Conservation (phyloP, 2,329 filamentous ascomycete genomes). For the Exophiala viscosa region DNA sequence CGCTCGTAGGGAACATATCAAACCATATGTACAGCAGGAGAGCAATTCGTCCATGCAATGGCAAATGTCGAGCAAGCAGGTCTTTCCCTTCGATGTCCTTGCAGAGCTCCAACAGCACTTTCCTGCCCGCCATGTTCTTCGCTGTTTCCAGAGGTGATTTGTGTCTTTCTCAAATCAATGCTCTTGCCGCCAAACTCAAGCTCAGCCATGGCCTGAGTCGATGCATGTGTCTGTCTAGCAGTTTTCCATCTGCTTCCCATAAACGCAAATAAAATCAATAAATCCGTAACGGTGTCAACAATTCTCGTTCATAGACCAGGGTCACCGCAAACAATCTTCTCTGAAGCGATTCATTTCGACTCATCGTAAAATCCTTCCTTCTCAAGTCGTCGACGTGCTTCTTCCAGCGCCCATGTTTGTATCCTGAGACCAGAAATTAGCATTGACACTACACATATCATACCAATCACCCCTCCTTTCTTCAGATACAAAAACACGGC, state of each 20-base stretch:
- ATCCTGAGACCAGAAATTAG: slow-evolving; percentile 60
- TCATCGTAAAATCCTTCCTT: slow-evolving; percentile 90
- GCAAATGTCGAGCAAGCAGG: not conserved
- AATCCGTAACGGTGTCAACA: not conserved
- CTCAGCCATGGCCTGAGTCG: too few species aligned
- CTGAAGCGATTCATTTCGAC: slow-evolving; percentile 13
- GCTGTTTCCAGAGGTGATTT: too few species aligned
- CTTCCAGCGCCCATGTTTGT: slow-evolving; percentile 98
- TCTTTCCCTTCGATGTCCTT: not conserved
- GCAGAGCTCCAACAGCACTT: not conserved
- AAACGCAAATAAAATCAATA: too few species aligned
- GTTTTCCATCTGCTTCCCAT: too few species aligned
- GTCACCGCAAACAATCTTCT: too few species aligned
- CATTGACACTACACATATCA: not conserved
- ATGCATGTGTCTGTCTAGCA: too few species aligned
- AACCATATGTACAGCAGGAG: not conserved
- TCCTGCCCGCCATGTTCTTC: too few species aligned
- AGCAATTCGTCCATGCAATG: not conserved
- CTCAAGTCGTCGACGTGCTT: slow-evolving; percentile 91
- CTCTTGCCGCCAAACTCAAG: too few species aligned
- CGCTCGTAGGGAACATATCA: not conserved
- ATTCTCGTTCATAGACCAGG: not conserved
- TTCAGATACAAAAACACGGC: not conserved
- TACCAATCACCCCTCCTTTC: too few species aligned
- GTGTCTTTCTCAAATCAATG: too few species aligned